These are phyloP conservation scores for Penicillium capsulatum DNA, from an alignment of 2,329 filamentous ascomycete species.

Conservation along the genomic window DNA sequence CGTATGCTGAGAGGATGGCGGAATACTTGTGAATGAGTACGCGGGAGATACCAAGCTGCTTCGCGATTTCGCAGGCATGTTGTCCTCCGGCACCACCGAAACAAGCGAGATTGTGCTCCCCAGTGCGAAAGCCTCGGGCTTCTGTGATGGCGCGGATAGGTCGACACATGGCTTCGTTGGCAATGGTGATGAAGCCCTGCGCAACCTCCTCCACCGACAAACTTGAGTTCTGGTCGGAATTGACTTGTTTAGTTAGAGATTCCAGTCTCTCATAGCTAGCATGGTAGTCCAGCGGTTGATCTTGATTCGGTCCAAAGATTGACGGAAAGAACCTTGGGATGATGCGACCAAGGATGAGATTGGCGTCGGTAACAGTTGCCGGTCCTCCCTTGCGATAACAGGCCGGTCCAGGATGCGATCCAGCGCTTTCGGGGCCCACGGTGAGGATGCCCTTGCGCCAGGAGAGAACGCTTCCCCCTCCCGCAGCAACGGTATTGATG, in stretches of 20 bases:
- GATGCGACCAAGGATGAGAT: slow-evolving; percentile 76
- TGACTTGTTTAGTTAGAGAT: slow-evolving; percentile 63
- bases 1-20: slow-evolving; percentile 83
- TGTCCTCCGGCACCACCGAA: slow-evolving; percentile 89
- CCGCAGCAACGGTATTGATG: slow-evolving; percentile 87
- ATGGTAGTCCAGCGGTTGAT: slow-evolving; percentile 68
- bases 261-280: slow-evolving; percentile 68
- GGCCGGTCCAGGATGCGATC: slow-evolving; percentile 82
- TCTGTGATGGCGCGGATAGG: slow-evolving; percentile 87
- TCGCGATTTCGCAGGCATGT: slow-evolving; percentile 85
- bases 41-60: slow-evolving; percentile 73
- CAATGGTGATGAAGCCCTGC: slow-evolving; percentile 82
- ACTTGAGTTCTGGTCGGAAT: slow-evolving; percentile 29
- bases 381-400: slow-evolving; percentile 89
- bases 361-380: slow-evolving; percentile 89
- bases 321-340: slow-evolving; percentile 88
- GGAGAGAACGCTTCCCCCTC: slow-evolving; percentile 65
- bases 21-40: slow-evolving; percentile 84
- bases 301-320: slow-evolving; percentile 82
- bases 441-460: slow-evolving; percentile 55
- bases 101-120: slow-evolving; percentile 76
- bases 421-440: slow-evolving; percentile 83
- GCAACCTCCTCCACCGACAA: slow-evolving; percentile 80
- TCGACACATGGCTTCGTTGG: slow-evolving; percentile 85
- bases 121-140: slow-evolving; percentile 82